phyloP scores from a whole-genome alignment of 208 protist genomes.

The Acanthamoeba castellanii region DNA sequence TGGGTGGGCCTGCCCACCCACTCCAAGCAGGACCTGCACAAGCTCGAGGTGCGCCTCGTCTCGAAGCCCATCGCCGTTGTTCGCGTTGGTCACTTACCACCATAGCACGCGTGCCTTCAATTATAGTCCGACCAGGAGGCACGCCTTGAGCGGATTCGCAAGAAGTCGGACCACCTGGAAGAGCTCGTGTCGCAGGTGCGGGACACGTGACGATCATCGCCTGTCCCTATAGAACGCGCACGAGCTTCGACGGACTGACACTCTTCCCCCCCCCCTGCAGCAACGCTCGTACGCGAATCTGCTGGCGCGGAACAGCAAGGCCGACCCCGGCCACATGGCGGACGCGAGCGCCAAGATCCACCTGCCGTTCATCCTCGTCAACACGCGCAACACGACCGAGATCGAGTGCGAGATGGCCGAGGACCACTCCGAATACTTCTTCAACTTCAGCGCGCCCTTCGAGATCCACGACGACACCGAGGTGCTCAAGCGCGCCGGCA shows the following conservation, averaged over 20 bases:
- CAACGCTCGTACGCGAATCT: constrained; percentile 76
- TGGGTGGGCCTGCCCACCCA: constrained; percentile 89
- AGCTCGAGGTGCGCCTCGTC: constrained; percentile 75
- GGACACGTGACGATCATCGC: no score
- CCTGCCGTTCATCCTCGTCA: constrained; percentile 91
- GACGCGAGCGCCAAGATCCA: constrained; percentile 71
- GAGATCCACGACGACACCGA: constrained; percentile 91
- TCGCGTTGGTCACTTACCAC: background rate
- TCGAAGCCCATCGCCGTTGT: no score
- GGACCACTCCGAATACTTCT: constrained; percentile 88
- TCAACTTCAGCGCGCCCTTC: constrained; percentile 90
- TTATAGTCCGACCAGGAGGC: constrained; percentile 55
- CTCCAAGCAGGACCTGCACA: constrained; percentile 78
- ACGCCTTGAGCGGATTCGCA: constrained; percentile 33
- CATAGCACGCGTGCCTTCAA: background rate
- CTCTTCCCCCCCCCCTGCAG: background rate
- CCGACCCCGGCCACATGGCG: background rate
- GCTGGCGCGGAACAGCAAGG: constrained; percentile 77
- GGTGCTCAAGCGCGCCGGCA: constrained; percentile 80
- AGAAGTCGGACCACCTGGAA: constrained; percentile 72
- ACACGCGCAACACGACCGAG: constrained; percentile 86
- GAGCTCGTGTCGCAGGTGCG: constrained; percentile 68
- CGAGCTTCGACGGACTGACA: background rate
- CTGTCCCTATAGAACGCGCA: background rate
- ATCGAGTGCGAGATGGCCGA: constrained; percentile 91